phyloP scores from a whole-genome alignment of 495 filamentous ascomycete genomes.

The Trichoderma reesei region DNA sequence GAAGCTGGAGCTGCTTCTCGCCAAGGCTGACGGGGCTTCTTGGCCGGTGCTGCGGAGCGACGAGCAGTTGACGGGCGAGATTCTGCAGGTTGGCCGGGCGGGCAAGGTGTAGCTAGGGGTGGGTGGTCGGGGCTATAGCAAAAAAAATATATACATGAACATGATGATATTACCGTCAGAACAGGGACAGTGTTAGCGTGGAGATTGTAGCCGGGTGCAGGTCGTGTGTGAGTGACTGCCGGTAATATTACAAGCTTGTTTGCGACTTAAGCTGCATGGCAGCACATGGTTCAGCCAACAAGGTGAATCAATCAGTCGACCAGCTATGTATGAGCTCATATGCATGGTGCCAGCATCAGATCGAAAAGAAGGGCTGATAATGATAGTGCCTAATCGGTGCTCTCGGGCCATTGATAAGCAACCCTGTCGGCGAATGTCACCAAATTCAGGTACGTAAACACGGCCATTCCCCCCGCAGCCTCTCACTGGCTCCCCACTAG shows the following conservation, averaged over 20 bases:
- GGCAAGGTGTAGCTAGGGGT: conserved; percentile 45
- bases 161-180: no score
- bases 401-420: neutral
- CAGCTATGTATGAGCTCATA: no score
- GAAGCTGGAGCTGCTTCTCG: conserved; percentile 80
- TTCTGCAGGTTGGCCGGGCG: conserved; percentile 73
- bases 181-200: no score
- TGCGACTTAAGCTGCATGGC: no score
- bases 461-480: neutral
- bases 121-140: neutral
- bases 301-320: no score
- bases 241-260: no score
- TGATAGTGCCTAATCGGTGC: neutral
- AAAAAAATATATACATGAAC: no score
- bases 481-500: neutral
- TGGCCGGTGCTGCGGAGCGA: conserved; percentile 89
- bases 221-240: no score
- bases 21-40: conserved; percentile 70
- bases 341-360: no score
- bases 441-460: conserved; percentile 13
- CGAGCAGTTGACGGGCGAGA: conserved; percentile 66
- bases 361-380: neutral
- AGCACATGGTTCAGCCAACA: no score
- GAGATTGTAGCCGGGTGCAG: no score
- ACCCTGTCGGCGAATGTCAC: conserved; percentile 7